Percentiles rank a stretch among this genome's conserved stretches.
Conservation (phyloP, 2,329 filamentous ascomycete species). For the Lithohypha guttulata region DNA sequence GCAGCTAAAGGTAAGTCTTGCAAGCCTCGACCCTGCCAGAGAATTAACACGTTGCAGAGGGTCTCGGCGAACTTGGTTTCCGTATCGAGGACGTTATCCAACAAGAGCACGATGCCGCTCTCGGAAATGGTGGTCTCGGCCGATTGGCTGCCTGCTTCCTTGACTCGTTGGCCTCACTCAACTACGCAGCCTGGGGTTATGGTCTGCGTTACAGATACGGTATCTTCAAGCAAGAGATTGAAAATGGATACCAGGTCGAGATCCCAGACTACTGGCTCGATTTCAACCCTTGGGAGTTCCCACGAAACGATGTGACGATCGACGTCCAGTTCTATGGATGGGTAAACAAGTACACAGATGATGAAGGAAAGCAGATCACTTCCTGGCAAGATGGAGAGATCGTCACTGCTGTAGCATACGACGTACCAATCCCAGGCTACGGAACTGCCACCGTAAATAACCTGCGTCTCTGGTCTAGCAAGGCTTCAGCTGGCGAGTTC, state of each 20-base stretch:
- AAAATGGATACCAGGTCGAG: conserved; percentile 95
- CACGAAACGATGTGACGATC: conserved; percentile 85
- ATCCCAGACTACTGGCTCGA: conserved; percentile 98
- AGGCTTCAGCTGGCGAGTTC: conserved; percentile 92
- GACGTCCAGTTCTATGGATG: conserved; percentile 94
- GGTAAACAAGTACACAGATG: conserved; percentile 63
- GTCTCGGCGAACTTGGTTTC: conserved; percentile 82
- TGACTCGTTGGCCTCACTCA: conserved; percentile 86
- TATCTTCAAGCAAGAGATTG: conserved; percentile 99
- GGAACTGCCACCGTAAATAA: conserved; percentile 90
- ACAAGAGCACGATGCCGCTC: conserved; percentile 90
- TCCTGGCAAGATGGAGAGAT: conserved; percentile 90
- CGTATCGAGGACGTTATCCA: conserved; percentile 89
- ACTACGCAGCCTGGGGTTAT: conserved; percentile 96
- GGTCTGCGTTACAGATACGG: conserved; percentile 89
- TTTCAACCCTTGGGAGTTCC: conserved; percentile 99
- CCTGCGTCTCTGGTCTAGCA: conserved; percentile 92
- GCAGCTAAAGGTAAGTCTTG: conserved; percentile 57
- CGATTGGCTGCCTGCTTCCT: conserved; percentile 93
- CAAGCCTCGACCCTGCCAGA: conserved; percentile 1
- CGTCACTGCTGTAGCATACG: conserved; percentile 84
- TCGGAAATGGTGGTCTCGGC: conserved; percentile 91
- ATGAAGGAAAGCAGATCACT: conserved; percentile 61
- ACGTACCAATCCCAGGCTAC: conserved; percentile 85
- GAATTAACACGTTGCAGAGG: conserved; percentile 45